Conservation (phyloP, 2,329 filamentous ascomycete species). For the Fusarium fracticaudum region DNA sequence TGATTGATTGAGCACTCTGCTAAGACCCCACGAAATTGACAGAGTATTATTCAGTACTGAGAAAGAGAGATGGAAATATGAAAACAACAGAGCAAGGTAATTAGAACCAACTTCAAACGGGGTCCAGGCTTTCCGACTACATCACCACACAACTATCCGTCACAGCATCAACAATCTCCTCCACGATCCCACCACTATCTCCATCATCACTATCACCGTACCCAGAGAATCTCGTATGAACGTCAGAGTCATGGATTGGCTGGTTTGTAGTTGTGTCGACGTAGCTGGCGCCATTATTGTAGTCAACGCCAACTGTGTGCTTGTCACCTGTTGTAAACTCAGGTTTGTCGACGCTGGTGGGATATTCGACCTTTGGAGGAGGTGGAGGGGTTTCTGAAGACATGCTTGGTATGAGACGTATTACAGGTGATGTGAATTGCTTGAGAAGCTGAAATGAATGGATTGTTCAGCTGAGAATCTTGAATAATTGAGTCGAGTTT, state of each 20-base stretch:
- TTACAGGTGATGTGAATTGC: neutral
- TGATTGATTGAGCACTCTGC: neutral
- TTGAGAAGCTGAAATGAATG: too few relatives aligned
- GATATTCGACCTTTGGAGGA: neutral
- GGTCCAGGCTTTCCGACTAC: neutral
- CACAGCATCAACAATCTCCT: neutral
- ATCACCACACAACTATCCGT: neutral
- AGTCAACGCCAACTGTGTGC: neutral
- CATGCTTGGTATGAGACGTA: neutral
- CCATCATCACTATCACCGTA: neutral
- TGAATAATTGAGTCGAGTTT: neutral
- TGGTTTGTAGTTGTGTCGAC: neutral
- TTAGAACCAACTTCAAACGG: neutral
- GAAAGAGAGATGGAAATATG: accelerated
- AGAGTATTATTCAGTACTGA: neutral
- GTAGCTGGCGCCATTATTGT: neutral
- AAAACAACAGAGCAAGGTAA: neutral
- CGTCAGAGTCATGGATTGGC: neutral
- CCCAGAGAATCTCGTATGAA: neutral
- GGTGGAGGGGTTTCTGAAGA: neutral
- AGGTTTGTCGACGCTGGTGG: neutral
- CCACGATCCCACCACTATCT: neutral
- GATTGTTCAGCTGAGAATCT: too few relatives aligned
- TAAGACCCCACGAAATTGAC: neutral
- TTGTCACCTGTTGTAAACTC: neutral